Evolutionary conservation across 257 asterid genomes (phyloP).

Genomic region (Nicotiana tomentosiformis): DNA sequence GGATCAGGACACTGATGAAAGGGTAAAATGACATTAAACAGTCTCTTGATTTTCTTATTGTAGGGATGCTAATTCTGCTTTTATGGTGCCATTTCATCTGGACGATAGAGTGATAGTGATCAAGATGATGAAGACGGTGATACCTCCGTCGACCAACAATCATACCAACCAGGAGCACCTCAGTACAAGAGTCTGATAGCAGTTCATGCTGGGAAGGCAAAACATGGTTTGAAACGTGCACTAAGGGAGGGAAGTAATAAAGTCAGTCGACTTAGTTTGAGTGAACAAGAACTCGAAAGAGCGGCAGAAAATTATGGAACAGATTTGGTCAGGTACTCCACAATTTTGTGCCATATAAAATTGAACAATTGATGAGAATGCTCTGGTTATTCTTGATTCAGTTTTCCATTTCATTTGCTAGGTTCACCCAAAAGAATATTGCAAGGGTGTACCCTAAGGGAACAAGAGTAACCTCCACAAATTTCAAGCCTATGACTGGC

Average conservation of each 20-base stretch:
- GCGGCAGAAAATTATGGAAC: conserved; percentile 30
- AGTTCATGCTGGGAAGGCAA: conserved; percentile 80
- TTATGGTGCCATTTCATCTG: conserved; percentile 1
- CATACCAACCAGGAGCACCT: conserved; percentile 38
- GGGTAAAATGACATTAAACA: conserved; percentile 24
- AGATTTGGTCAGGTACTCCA: conserved; percentile 21
- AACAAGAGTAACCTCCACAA: conserved; percentile 80
- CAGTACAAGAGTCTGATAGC: conserved; percentile 62
- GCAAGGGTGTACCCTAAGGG: conserved; percentile 84
- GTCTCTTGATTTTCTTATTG: conserved; percentile 2
- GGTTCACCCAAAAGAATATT: conserved; percentile 78
- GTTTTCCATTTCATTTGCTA: conserved; percentile 15
- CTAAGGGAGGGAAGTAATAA: conserved; percentile 40
- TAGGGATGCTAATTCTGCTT: background rate
- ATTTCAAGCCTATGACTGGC: conserved; percentile 59
- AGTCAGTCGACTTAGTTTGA: conserved; percentile 69
- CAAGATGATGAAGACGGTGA: conserved; percentile 48
- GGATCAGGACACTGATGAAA: conserved; percentile 26
- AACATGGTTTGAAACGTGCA: conserved; percentile 53
- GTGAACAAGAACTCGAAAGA: conserved; percentile 78
- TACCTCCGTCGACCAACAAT: conserved; percentile 14
- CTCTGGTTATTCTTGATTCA: background rate
- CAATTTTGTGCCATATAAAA: background rate
- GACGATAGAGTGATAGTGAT: conserved; percentile 28
- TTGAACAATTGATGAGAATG: background rate